phyloP scores from a whole-genome alignment of 805 yeast species.

The Kuraishia borneana region DNA sequence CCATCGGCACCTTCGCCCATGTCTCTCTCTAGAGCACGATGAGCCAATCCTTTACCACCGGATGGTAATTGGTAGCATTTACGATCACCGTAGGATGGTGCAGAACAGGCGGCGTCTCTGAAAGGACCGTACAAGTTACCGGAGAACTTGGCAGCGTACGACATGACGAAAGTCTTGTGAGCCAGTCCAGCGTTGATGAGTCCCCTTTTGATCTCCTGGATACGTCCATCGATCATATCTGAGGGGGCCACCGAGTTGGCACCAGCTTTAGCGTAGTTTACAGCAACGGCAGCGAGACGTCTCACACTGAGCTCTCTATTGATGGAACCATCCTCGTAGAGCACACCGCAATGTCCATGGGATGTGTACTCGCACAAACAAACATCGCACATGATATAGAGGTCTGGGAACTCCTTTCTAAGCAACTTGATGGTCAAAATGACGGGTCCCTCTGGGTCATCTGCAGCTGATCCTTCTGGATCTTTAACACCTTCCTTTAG shows the following conservation, averaged over 20 bases:
- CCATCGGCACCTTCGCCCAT: conserved; percentile 92
- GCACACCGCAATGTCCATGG: conserved; percentile 96
- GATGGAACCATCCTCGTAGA: conserved; percentile 78
- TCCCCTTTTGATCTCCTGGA: conserved; percentile 78
- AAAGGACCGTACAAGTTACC: conserved; percentile 94
- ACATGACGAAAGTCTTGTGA: conserved; percentile 80
- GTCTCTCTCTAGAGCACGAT: conserved; percentile 82
- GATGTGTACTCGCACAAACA: conserved; percentile 94
- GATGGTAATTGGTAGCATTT: conserved; percentile 88
- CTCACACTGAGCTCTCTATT: conserved; percentile 64
- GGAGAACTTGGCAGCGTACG: conserved; percentile 88
- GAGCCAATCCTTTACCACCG: conserved; percentile 87
- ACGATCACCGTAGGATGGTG: conserved; percentile 86
- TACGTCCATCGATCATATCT: conserved; percentile 96
- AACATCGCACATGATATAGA: conserved; percentile 87
- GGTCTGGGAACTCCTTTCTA: conserved; percentile 57
- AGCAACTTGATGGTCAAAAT: conserved; percentile 65
- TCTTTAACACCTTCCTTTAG: conserved; percentile 69
- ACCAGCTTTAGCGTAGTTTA: conserved; percentile 91
- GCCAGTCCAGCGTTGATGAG: conserved; percentile 74
- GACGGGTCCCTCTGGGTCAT: conserved; percentile 94
- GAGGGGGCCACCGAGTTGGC: conserved; percentile 94
- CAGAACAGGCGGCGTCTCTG: conserved; percentile 93
- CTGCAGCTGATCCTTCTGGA: conserved; percentile 77
- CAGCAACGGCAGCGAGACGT: conserved; percentile 90